These are phyloP conservation scores for Fusarium nelsonii DNA, from an alignment of 2,329 filamentous ascomycete species.

Conservation along the genomic window DNA sequence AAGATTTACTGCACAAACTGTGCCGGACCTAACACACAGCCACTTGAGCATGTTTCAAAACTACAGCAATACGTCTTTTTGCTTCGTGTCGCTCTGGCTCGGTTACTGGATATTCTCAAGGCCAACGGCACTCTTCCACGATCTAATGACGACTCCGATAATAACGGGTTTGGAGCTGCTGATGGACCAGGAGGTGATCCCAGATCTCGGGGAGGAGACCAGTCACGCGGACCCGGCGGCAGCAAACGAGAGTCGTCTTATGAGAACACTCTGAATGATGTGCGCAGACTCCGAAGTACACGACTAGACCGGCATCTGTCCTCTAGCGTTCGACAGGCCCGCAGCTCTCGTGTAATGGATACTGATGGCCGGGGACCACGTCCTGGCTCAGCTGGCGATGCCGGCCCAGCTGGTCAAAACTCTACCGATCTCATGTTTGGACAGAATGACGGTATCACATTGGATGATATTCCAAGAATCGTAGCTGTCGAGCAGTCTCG, in stretches of 20 bases:
- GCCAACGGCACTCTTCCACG: conserved; percentile 84
- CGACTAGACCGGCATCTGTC: conserved; percentile 94
- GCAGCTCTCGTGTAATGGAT: conserved; percentile 93
- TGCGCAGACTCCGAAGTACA: conserved; percentile 90
- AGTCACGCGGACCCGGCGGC: conserved; percentile 36
- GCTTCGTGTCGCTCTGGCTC: conserved; percentile 88
- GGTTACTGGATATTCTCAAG: conserved; percentile 87
- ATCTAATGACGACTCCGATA: conserved; percentile 76
- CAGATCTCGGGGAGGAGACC: conserved; percentile 55
- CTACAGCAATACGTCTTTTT: conserved; percentile 96
- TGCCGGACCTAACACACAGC: conserved; percentile 63
- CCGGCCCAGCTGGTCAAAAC: conserved; percentile 59
- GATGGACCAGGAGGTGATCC: conserved; percentile 67
- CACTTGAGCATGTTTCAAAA: conserved; percentile 82
- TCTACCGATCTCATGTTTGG: conserved; percentile 87
- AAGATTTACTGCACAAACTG: conserved; percentile 80
- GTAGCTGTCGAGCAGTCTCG: conserved; percentile 95
- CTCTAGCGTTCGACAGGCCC: conserved; percentile 89
- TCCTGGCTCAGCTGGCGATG: conserved; percentile 78
- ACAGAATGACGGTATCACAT: conserved; percentile 88
- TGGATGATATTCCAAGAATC: conserved; percentile 96
- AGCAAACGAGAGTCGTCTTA: conserved; percentile 78
- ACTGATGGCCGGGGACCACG: conserved; percentile 70
- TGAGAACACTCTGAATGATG: conserved; percentile 96
- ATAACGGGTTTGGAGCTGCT: conserved; percentile 41